Evolutionary conservation across 306 rosid genomes (phyloP), one percentile per base, ranked within the genome.

Genomic region (Mimosa pudica): DNA sequence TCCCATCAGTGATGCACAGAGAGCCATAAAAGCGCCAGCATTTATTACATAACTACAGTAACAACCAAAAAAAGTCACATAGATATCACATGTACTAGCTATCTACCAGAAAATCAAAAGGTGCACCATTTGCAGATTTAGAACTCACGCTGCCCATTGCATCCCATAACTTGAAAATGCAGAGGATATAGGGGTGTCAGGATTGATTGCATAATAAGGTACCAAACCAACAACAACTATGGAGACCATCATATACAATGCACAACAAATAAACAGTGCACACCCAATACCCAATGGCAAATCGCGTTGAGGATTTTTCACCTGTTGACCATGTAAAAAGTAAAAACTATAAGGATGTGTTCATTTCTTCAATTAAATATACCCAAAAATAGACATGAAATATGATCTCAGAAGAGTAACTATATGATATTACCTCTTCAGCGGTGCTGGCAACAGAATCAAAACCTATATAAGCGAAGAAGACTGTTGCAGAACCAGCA

Each of bases 141-240:
- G 42, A 76, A 87, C 98, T 92, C 83, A 95, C 98, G 82, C 97
- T 45, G 97, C 98, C 98, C 98, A 95, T 51, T 91, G 92, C 93
- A 95, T 79, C 70, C 98, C 98, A 74, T 95, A 87, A 81, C 77
- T 84, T 66, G 97, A 84, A 87, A 95, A 95, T 47, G 98, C 98
- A 77, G 90, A 81, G 17, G 98, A 92, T 70, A 95, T 86, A 32
- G 98, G 98, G 30, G 98, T 95, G 81, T 92, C 90, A 42, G 94
- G 92, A 85, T 92, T 87, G 90, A 95, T 90, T 4, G 84, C 96
- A 74, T 89, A 80, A 75, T 95, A 95, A 68, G 98, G 98, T 62
- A 95, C 98, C 75, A 95, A 85, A 82, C 98, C 98, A 69, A 93
- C 96, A 38, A 95, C 58, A 64, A 95, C 92, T 49, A 95, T 45